Base-by-base conservation (phyloP, 768 basidiomycete genomes). In the Pisolithus albus region DNA sequence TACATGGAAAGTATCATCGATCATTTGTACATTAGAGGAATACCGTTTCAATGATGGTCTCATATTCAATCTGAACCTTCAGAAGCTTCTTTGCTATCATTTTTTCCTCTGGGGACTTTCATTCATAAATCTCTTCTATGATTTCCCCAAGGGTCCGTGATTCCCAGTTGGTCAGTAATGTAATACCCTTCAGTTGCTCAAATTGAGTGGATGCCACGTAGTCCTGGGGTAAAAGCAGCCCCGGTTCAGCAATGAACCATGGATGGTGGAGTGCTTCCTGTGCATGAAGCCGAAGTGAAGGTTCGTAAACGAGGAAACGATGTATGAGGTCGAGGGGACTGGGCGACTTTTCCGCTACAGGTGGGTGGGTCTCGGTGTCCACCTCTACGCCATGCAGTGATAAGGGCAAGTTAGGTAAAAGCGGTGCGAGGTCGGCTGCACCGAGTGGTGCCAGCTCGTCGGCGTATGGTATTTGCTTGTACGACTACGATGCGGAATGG, bases 361-460 rank as follows among this genome's bases (percentile, higher is more conserved):
- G 56, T 7, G 26, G 44, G 43, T 56, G 61, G 10, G 58, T 54
- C 1, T 40, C 56, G 3, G 60, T 52, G 23, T 56, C 51, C 34
- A 53, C 28, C 5, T 15, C 7, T 4, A 42, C 9, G 2, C 5
- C n/a, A 30, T 23, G 34, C 4, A 49, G 24, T 7, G 62, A 62
- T 0, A 67, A 66, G 3, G 83, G 83, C 1, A 84, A 60, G 59
- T 89, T 84, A 0, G 88, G 84, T 19, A 91, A 68, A 26, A 77
- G 59, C 0, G 65, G 61, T 1, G 56, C 52, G n/a, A 91, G 65
- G 16, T 76, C 73, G 4, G 79, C 70, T 0, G 74, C 66, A 0
- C 73, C 72, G 2, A 23, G 4, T 23, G 1, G 78, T 2, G 76
- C 67, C 3, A 92, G 70, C 38, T 81, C 82, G 41, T 71, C 67